These are phyloP conservation scores for Penicillium sp. DNA, from an alignment of 2,329 filamentous ascomycete genomes.

Conservation along the genomic window DNA sequence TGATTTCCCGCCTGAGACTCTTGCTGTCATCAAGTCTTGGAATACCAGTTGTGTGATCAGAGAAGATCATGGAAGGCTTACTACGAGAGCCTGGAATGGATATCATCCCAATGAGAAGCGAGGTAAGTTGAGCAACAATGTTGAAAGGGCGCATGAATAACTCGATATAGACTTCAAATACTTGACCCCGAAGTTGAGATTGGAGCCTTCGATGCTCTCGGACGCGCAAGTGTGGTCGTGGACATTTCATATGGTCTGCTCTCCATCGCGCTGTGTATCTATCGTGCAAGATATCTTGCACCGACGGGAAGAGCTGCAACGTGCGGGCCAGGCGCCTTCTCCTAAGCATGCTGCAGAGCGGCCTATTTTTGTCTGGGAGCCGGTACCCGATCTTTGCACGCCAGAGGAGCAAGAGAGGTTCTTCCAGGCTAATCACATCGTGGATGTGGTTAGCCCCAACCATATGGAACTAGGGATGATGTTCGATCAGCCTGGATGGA, in stretches of 20 bases:
- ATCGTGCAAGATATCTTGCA: constrained; percentile 67
- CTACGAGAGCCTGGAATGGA: constrained; percentile 89
- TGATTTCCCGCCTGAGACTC: constrained; percentile 71
- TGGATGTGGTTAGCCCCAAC: constrained; percentile 71
- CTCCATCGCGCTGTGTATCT: constrained; percentile 68
- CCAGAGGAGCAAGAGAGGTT: constrained; percentile 58
- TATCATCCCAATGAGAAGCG: constrained; percentile 68
- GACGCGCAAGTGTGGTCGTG: constrained; percentile 63
- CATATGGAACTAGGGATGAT: constrained; percentile 82
- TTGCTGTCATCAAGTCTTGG: constrained; percentile 66
- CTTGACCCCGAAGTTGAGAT: constrained; percentile 74
- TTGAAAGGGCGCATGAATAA: constrained; percentile 5
- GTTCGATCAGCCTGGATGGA: constrained; percentile 57
- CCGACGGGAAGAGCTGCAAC: constrained; percentile 41
- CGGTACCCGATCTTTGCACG: constrained; percentile 81
- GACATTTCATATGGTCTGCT: constrained; percentile 85
- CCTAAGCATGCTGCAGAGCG: constrained; percentile 41
- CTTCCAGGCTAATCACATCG: constrained; percentile 48
- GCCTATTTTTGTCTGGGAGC: constrained; percentile 89
- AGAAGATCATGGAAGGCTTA: constrained; percentile 61
- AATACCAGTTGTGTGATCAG: constrained; percentile 68
- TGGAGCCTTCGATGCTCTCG: constrained; percentile 68
- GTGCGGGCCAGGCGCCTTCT: constrained; percentile 26
- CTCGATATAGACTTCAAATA: constrained; percentile 69
- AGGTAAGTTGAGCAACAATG: constrained; percentile 32